These are phyloP conservation scores for Crithidia expoeki DNA, from an alignment of 208 protist genomes.

Conservation along the genomic window DNA sequence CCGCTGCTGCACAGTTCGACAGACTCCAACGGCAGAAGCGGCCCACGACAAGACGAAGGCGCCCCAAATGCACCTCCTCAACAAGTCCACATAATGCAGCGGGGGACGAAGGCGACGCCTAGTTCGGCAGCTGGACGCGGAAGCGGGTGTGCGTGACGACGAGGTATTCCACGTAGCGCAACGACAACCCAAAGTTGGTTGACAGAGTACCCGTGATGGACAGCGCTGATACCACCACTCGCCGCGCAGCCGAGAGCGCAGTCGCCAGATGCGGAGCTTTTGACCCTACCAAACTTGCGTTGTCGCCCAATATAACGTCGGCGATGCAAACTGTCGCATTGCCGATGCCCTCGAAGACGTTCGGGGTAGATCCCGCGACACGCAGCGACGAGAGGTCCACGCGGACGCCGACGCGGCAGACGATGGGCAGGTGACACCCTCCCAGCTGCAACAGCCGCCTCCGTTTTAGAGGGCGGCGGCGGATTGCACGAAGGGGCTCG, in stretches of 20 bases:
- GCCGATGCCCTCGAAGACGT: background rate
- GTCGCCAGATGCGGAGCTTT: background rate
- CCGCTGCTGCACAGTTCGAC: slow-evolving; percentile 9
- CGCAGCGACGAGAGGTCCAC: slow-evolving; percentile 8
- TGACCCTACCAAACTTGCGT: background rate
- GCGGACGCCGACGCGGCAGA: slow-evolving; percentile 3
- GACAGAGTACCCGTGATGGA: slow-evolving; percentile 9
- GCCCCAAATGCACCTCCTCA: slow-evolving; percentile 3
- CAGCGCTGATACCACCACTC: slow-evolving; percentile 11
- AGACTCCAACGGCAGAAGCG: background rate
- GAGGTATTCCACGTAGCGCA: slow-evolving; percentile 8
- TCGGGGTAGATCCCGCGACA: slow-evolving; percentile 1
- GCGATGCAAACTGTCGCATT: slow-evolving; percentile 3
- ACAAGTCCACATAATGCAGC: slow-evolving; percentile 2
- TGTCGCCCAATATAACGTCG: background rate
- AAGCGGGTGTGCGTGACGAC: slow-evolving; percentile 8
- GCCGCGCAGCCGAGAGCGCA: background rate
- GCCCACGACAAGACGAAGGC: slow-evolving; percentile 2
- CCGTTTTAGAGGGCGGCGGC: background rate
- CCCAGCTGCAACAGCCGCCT: slow-evolving; percentile 5
- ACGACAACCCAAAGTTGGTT: background rate
- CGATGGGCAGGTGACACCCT: background rate
- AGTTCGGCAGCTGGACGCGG: slow-evolving; percentile 9
- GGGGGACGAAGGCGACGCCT: background rate
- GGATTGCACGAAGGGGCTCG: background rate